Base-by-base conservation (phyloP, 768 basidiomycete genomes). In the Tulasnella sp. region DNA sequence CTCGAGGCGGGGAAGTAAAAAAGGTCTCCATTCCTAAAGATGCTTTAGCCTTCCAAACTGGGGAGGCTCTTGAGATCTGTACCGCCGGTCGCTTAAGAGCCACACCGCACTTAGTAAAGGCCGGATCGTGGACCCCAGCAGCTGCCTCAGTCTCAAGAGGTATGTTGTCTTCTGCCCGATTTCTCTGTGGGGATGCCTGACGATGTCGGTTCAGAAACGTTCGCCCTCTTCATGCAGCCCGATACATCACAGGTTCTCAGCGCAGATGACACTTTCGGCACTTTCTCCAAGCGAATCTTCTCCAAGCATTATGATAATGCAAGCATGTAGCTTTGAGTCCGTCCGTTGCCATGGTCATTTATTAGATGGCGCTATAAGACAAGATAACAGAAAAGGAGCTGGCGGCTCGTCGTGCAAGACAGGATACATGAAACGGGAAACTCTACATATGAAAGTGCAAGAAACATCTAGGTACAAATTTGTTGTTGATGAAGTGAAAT, bases 1-100 rank as follows among this genome's bases (percentile, higher is more conserved):
- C 94, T 31, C 91, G 97, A 46, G 92, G 93, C 3, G 93, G 94
- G 2, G 87, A 91, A 34, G 85, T 97, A 40, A 91, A 91, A 20
- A 96, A 95, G 85, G 95, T 97, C 24, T 89, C 91, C 1, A 98
- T 99, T 82, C 97, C 98, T 5, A 84, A 87, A 24, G 91, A 94
- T 84, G 95, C 93, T 84, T 87, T 97, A 76, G 97, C 97, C 3
- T 98, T 99, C 86, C 98, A 99, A 85, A 99, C 96, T 0, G 98
- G 98, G 8, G 96, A 99, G 86, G 95, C 97, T 12, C 90, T 99
- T 31, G 93, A 98, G 85, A 88, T 98, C 34, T 93, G 97, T 34
- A 98, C 97, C 1, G 91, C 89, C 14, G 91, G 92, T 20, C 90
- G 89, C 79, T 88, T 99, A 22, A 90, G 92, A 64, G 98, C 98